Percentiles rank a stretch among this genome's conserved stretches.
phyloP scores from a whole-genome alignment of 768 basidiomycete species.

The Kwoniella dejecticola region DNA sequence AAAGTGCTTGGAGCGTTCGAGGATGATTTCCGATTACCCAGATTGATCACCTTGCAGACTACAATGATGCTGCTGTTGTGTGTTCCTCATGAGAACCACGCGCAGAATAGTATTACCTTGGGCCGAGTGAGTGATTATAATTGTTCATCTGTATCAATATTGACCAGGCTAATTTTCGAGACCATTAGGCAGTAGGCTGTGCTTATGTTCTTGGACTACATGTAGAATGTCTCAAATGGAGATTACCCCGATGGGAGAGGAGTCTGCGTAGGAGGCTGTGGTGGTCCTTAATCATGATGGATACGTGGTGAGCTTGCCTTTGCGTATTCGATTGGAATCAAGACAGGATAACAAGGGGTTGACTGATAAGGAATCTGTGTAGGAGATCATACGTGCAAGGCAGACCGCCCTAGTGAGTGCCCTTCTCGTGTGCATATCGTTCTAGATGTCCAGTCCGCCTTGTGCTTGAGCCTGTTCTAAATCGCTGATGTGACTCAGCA shows the following conservation, averaged over 20 bases:
- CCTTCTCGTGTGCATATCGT: not conserved
- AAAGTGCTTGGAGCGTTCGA: constrained; percentile 41
- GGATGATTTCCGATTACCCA: constrained; percentile 28
- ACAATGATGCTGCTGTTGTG: constrained; percentile 19
- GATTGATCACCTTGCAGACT: constrained; percentile 27
- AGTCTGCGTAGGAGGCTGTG: constrained; percentile 24
- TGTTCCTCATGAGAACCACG: constrained; percentile 2
- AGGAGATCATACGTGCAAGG: constrained; percentile 14
- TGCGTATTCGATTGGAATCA: no score
- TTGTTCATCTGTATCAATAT: not conserved
- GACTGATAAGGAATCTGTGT: no score
- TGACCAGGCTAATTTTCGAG: not conserved
- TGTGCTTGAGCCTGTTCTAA: no score
- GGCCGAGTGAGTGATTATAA: constrained; percentile 9
- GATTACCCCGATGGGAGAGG: constrained; percentile 27
- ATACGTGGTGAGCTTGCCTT: constrained; percentile 20
- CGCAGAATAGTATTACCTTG: constrained; percentile 8
- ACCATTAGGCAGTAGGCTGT: constrained; percentile 18
- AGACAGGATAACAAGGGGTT: no score
- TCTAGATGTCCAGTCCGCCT: no score
- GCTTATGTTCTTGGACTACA: constrained; percentile 31
- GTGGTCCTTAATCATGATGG: constrained; percentile 29
- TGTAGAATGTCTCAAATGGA: constrained; percentile 27
- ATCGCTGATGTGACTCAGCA: no score
- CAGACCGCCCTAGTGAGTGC: constrained; percentile 15